Conservation (phyloP, 2,329 filamentous ascomycete genomes). For the Hymenoscyphus albidus region DNA sequence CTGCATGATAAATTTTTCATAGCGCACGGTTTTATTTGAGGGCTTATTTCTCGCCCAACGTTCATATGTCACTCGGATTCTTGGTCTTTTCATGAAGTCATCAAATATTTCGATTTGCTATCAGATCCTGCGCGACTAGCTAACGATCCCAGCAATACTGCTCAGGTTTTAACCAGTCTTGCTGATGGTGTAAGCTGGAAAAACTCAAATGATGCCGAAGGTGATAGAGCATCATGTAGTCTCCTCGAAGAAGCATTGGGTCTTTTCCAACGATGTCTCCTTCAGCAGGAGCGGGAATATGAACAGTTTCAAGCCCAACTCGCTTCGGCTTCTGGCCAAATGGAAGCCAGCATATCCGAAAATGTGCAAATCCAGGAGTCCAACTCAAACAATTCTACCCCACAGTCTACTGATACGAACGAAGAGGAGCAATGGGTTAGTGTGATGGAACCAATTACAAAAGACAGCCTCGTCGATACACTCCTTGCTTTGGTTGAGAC, state of each 20-base stretch:
- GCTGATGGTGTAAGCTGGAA: conserved; percentile 54
- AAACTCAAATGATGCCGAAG: conserved; percentile 39
- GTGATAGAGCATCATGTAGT: conserved; percentile 38
- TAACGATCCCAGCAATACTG: conserved; percentile 50
- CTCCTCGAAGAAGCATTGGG: conserved; percentile 58
- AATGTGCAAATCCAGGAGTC: neutral
- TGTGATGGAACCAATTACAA: conserved; percentile 63
- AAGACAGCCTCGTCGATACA: conserved; percentile 63
- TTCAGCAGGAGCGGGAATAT: conserved; percentile 48
- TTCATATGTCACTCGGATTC: neutral
- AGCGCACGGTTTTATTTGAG: neutral
- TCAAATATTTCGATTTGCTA: neutral
- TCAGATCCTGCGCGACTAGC: neutral
- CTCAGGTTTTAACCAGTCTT: conserved; percentile 63
- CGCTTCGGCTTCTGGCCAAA: conserved; percentile 8
- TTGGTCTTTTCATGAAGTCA: neutral
- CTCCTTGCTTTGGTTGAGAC: conserved; percentile 59
- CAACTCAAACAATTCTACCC: neutral
- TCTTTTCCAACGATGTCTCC: conserved; percentile 53
- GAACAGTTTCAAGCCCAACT: conserved; percentile 40
- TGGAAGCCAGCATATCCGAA: neutral
- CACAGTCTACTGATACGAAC: conserved; percentile 13
- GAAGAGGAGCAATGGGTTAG: conserved; percentile 59
- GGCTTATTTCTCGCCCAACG: neutral
- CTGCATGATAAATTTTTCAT: neutral